phyloP scores from a whole-genome alignment of 2,329 filamentous ascomycete species.

The Fusarium temperatum region DNA sequence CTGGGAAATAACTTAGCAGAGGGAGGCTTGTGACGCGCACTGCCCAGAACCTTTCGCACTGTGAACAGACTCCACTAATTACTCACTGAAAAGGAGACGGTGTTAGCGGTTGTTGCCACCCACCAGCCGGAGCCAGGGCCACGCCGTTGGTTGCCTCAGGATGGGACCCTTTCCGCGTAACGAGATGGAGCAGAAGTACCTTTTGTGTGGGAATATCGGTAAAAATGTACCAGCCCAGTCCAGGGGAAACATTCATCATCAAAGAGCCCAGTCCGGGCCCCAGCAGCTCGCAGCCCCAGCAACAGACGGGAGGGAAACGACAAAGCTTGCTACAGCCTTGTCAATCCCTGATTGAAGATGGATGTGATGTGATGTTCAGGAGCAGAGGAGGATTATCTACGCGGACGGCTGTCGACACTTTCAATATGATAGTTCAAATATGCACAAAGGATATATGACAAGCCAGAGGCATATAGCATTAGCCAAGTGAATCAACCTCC shows the following conservation, averaged over 20 bases:
- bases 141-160: slow-evolving; percentile 43
- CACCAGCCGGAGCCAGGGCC: slow-evolving; percentile 28
- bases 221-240: slow-evolving; percentile 31
- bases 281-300: slow-evolving; percentile 35
- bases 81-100: slow-evolving; percentile 36
- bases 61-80: slow-evolving; percentile 31
- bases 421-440: neutral
- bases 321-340: slow-evolving; percentile 18
- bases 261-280: slow-evolving; percentile 7
- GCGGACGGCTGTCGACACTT: neutral
- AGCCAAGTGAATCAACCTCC: neutral
- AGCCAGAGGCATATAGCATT: neutral
- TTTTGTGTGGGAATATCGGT: slow-evolving; percentile 5
- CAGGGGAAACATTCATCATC: slow-evolving; percentile 30
- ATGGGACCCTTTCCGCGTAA: slow-evolving; percentile 29
- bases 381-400: slow-evolving; percentile 3
- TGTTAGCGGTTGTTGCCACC: slow-evolving; percentile 40
- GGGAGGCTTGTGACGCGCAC: slow-evolving; percentile 26
- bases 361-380: neutral
- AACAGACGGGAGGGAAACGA: slow-evolving; percentile 28
- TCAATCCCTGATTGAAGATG: slow-evolving; percentile 2
- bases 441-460: neutral
- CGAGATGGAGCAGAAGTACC: slow-evolving; percentile 24
- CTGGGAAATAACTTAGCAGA: slow-evolving; percentile 20
- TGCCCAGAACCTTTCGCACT: slow-evolving; percentile 13